Evolutionary conservation across 345 rosid species (phyloP), one percentile per base, ranked within the genome.

Genomic region (Salix koriyanagi): DNA sequence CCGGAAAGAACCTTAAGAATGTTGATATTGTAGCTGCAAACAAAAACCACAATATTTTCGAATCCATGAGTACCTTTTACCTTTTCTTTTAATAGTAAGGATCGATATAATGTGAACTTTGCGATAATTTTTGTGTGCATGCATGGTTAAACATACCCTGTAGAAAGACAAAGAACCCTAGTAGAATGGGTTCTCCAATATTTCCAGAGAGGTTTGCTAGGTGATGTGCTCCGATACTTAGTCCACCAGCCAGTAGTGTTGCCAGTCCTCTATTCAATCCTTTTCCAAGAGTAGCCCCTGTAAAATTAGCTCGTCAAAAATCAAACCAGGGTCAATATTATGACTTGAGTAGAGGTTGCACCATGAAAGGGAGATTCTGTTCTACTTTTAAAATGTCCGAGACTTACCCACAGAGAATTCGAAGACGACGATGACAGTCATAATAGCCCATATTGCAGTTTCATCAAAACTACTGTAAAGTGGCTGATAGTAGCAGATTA

Each of bases 281-380:
- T 82, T 86, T 92, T 3, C 94, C 87, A 0, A 93, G 86, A 0
- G 97, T 91, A 10, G 93, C 95, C 12, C 97, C 97, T 91, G 84
- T 4, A 81, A 34, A 61, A 60, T 3, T 2, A 42, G 25, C 25
- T 15, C 23, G n/a, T 72, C 15, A 18, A 72, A n/a, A 18, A 32
- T 0, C 23, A 36, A 36, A 66, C 34, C 15, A 7, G 0, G 69
- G 5, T 15, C 15, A 32, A 34, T 30, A 34, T 15, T 60, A 58
- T n/a, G 66, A 23, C 10, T 10, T 0, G 4, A 26, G 1, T 39
- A 7, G 8, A 1, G 70, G n/a, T 4, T 25, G 0, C 18, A 9
- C 32, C 6, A 72, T 34, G 41, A 32, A 34, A 10, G 30, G 46
- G 23, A 7, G 10, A 15, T 28, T 6, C 7, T 52, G 58, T 18